These are phyloP conservation scores for Strigomonas culicis DNA, from an alignment of 208 protist genomes.

Conservation along the genomic window DNA sequence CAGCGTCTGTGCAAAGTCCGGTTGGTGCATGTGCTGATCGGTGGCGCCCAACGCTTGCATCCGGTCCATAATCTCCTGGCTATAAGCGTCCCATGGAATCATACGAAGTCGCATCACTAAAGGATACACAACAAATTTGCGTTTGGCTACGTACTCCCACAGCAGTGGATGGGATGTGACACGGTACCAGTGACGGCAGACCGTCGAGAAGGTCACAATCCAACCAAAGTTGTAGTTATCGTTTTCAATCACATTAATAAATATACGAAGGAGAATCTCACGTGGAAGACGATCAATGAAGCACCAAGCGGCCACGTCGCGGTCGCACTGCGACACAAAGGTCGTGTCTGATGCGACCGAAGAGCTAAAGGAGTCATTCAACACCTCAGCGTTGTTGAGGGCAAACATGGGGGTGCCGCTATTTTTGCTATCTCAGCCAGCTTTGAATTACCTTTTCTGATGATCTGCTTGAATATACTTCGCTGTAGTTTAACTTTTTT, in stretches of 20 bases:
- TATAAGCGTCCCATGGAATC: conserved; percentile 37
- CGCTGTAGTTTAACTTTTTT: not conserved
- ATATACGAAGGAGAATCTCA: conserved; percentile 60
- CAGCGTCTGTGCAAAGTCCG: conserved; percentile 35
- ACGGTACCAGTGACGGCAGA: conserved; percentile 52
- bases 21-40: conserved; percentile 36
- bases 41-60: conserved; percentile 41
- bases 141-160: conserved; percentile 67
- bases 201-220: conserved; percentile 52
- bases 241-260: conserved; percentile 56
- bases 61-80: conserved; percentile 36
- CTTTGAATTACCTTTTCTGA: too few species aligned
- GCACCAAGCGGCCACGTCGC: not conserved
- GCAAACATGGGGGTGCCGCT: conserved; percentile 20
- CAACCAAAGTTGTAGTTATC: conserved; percentile 39
- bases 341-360: conserved; percentile 17
- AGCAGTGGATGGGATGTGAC: conserved; percentile 55
- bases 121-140: conserved; percentile 71
- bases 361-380: conserved; percentile 25
- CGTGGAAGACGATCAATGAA: conserved; percentile 45
- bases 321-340: not conserved
- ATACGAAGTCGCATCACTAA: conserved; percentile 42
- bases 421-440: not conserved
- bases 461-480: not conserved
- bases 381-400: conserved; percentile 20